Base-by-base conservation (phyloP, 225 moss, liverwort and hornwort species). In the Polytrichum formosum region DNA sequence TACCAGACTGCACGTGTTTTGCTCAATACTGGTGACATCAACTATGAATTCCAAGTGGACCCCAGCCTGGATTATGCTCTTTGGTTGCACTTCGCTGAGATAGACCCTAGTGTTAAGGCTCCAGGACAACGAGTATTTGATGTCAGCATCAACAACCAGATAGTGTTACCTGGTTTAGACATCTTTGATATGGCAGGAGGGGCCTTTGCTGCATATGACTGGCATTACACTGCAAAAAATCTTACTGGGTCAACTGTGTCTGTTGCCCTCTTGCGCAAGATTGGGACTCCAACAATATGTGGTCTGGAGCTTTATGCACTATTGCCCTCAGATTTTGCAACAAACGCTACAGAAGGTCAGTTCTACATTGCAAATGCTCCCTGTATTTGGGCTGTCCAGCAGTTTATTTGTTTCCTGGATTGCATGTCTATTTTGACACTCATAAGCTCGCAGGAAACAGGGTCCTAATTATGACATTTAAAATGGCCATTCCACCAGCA, bases 81-180 rank as follows among this genome's bases (percentile, higher is more conserved):
- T 18, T 94, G 94, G 94, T 73, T 98, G 54, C 98, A 98, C 73
- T 87, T 94, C 65, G 94, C 92, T 7, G 98, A 98, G 76, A 90
- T 98, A 54, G 80, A 90, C 54, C 28, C 72, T 6, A 84, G 68
- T 68, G 72, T 87, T 13, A 90, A 82, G 5, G 79, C 70, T 30
- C 80, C 90, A 0, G 92, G 90, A 28, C 87, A 82, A 76, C 83
- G 98, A 61, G 84, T 98, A 19, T 98, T 98, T 71, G 76, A 90
- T 56, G 55, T 98, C 30, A 17, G 76, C 37, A 82, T 86, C n/a
- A 92, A 98, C 66, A 73, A 77, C 30, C 7, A 27, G 23, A 55
- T 77, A 5, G 73, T 85, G 21, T 87, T 88, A 28, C 29, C 62
- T 1, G 58, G 61, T 1, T 77, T 98, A 29, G 98, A 98, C 72